Evolutionary conservation across 805 yeast genomes (phyloP), one percentile per base, ranked within the genome.

Genomic region (Candida fluviatilis): DNA sequence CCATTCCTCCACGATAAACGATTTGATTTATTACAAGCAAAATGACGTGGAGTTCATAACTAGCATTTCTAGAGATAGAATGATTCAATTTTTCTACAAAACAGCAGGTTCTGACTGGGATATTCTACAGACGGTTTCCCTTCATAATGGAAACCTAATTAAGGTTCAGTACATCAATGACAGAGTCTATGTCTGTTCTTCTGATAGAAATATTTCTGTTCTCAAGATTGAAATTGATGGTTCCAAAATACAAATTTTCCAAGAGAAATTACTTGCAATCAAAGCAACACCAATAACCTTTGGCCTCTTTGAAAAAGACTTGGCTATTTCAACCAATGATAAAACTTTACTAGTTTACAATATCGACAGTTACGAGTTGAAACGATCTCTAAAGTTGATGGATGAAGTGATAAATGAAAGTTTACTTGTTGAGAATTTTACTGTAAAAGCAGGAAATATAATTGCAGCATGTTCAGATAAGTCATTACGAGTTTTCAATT

Each of bases 41-140:
- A 58, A 44, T 0, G 42, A 44, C 0, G 18, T 25, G n/a, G 49
- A 58, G 26, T 62, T 72, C 34, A 49, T 73, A 4, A 66, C 69
- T 14, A 69, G 77, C 28, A 71, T 74, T 18, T 75, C 83, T 1
- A 57, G 86, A 30, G 87, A 81, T 51, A 51, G 87, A 36, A 81
- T 80, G 66, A 70, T 81, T 21, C 87, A 81, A 51, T 51, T 80
- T 0, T 76, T 76, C 41, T 49, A 52, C 11, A 59, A 55, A 34
- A 14, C 13, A 18, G 2, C 29, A 3, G 37, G 33, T 3, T 46
- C 37, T 1, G 39, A 43, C 0, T 82, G 86, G 85, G 66, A 60
- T 4, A 56, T 83, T 3, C 53, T 69, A 32, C 84, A 80, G 48
- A 82, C 89, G 0, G 49, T 82, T n/a, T 73, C 75, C 1, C 60